Evolutionary conservation across 768 basidiomycete genomes (phyloP), one percentile per base, ranked within the genome.

Genomic region (Daedaleopsis sinensis): DNA sequence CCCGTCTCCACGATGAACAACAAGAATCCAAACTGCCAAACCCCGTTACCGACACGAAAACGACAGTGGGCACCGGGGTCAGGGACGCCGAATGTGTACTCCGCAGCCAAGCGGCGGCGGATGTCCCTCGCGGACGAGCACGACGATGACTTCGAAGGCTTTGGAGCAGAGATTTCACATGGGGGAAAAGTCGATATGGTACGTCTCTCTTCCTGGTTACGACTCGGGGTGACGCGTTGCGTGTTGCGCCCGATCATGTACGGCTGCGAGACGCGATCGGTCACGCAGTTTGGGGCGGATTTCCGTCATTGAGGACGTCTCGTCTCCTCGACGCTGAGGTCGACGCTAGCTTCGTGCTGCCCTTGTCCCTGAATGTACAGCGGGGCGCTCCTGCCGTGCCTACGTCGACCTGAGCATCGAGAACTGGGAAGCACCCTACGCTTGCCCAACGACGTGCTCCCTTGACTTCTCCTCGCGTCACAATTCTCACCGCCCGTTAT

Each of bases 61-160:
- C 69, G 69, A 16, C 60, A 58, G 44, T 66, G 67, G 67, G 60
- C 56, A 15, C 69, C 69, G 11, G 68, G 73, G 32, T 79, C 75
- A 13, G 70, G 77, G 46, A 77, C 77, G 24, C 54, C 54, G 9
- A 78, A 76, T 57, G 70, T 75, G 42, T 78, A 76, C 27, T 80
- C 81, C 7, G 62, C 71, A 16, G 58, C 58, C 55, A 82, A 82
- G 63, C 70, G 78, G 38, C 71, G 80, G 64, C 71, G 81, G 18
- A 70, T 80, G 18, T 82, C 81, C 1, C 55, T 59, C 37, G 55
- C 58, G 16, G 62, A 59, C 43, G 62, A 64, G 35, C 46, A 24
- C 7, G 54, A 63, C 23, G 38, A 50, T 21, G 55, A 52, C 23
- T 59, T 59, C 18, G 44, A 32, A 16, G 38, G 49, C 0, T n/a